Conservation (phyloP, 2,329 filamentous ascomycete species). For the Xylariaceae sp. region DNA sequence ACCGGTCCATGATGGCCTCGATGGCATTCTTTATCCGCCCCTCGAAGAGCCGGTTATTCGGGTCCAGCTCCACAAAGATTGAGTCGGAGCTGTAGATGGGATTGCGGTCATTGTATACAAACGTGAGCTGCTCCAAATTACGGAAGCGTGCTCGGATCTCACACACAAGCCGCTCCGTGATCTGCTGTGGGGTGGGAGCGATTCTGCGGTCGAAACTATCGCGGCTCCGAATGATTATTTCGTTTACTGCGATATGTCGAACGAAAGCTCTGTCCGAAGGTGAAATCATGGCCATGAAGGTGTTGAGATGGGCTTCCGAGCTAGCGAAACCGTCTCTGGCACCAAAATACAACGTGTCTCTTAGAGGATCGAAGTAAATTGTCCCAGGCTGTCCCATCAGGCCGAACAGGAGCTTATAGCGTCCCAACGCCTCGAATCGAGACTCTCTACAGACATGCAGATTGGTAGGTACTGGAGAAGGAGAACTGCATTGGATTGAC, state of each 20-base stretch:
- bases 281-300: conserved; percentile 50
- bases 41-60: conserved; percentile 46
- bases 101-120: conserved; percentile 51
- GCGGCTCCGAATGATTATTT: conserved; percentile 48
- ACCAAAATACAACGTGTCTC: conserved; percentile 58
- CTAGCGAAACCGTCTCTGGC: conserved; percentile 53
- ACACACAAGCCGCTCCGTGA: conserved; percentile 40
- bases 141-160: conserved; percentile 49
- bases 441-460: conserved; percentile 56
- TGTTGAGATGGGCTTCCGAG: conserved; percentile 53
- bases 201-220: not conserved
- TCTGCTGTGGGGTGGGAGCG: not conserved
- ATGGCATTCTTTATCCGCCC: conserved; percentile 47
- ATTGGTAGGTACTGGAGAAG: conserved; percentile 51
- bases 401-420: conserved; percentile 52
- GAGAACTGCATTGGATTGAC: conserved; percentile 46
- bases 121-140: conserved; percentile 50
- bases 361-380: conserved; percentile 50
- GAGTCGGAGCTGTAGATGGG: conserved; percentile 40
- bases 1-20: conserved; percentile 40
- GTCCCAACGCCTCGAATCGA: conserved; percentile 51
- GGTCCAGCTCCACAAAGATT: conserved; percentile 40
- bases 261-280: conserved; percentile 48
- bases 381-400: no score
- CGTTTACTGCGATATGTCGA: conserved; percentile 53